Base-by-base conservation (phyloP, 1,284 basidiomycete genomes). In the Puccinia coronata region DNA sequence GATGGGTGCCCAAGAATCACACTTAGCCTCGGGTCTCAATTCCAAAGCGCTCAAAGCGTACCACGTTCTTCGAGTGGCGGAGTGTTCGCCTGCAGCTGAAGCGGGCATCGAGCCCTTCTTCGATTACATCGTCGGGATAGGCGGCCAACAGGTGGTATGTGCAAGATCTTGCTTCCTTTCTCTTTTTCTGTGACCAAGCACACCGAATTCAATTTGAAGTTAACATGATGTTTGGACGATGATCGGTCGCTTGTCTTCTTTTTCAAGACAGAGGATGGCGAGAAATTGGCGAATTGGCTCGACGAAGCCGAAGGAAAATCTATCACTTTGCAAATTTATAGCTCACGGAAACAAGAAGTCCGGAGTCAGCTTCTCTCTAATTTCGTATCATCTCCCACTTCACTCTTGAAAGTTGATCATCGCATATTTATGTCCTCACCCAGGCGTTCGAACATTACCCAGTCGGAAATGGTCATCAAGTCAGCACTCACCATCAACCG, bases 61-160 rank as follows among this genome's bases (percentile, higher is more conserved):
- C 65, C 85, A 86, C 78, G 86, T 86, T 43, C 83, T 86, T 14
- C 83, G 86, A 36, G 86, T 86, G 1, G 86, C 86, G 53, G 86
- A 85, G 9, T 83, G 83, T 34, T 85, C 84, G 34, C 86, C 86
- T 5, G 86, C 86, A 0, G 92, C 93, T 12, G 89, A 91, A 79
- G 93, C 93, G 6, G 91, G 90, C 74, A 92, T 98, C 65, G 95
- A 98, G 85, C 93, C 96, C 0, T 97, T 95, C 88, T 99, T 99
- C 85, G 96, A 98, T 88, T 98, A 97, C 86, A 90, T 98, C 47
- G 91, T 98, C 57, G 96, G 96, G 23, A 92, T 95, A 82, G 91
- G 94, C 85, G 91, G 92, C 43, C 89, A 82, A 82, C 47, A 82
- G 81, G 69, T 82, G 4, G 78, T 67, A 55, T 59, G 80, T 71